Conservation (phyloP, 495 filamentous ascomycete genomes). For the Penicillium egyptiacum region DNA sequence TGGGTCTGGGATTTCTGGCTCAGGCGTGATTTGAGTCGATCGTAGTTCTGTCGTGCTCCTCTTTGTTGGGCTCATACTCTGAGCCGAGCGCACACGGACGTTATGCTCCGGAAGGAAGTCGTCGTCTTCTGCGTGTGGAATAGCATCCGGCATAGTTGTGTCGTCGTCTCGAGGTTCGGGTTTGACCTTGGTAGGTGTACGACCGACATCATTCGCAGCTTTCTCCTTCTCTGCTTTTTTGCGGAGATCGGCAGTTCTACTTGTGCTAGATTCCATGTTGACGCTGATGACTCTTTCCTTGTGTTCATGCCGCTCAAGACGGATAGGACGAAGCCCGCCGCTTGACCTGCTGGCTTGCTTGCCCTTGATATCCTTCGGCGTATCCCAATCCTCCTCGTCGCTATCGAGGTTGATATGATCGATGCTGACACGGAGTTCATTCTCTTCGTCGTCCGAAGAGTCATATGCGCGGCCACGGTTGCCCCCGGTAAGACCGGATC, state of each 20-base stretch:
- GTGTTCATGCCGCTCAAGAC: constrained; percentile 53
- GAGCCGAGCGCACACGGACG: constrained; percentile 36
- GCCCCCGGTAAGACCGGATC: constrained; percentile 29
- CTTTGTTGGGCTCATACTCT: constrained; percentile 13
- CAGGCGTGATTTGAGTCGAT: constrained; percentile 6
- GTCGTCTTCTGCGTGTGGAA: constrained; percentile 39
- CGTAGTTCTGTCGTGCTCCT: constrained; percentile 6
- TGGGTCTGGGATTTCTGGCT: constrained; percentile 28
- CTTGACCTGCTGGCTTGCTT: constrained; percentile 40
- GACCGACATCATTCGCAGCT: constrained; percentile 27
- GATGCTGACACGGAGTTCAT: constrained; percentile 45
- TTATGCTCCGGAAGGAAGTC: constrained; percentile 40
- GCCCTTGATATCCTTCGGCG: constrained; percentile 27
- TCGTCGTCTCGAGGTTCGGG: constrained; percentile 47
- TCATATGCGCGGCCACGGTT: constrained; percentile 24
- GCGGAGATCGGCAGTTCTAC: constrained; percentile 44
- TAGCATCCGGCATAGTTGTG: constrained; percentile 36
- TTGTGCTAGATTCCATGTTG: constrained; percentile 52
- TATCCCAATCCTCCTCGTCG: constrained; percentile 36
- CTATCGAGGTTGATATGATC: constrained; percentile 52
- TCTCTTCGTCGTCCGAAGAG: constrained; percentile 48
- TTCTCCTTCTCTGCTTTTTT: constrained; percentile 38
- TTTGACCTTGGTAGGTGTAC: constrained; percentile 34
- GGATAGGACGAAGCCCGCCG: constrained; percentile 44
- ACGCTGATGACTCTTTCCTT: constrained; percentile 50